Base-by-base conservation (phyloP, 2,329 filamentous ascomycete genomes). In the Cordyceps militaris region DNA sequence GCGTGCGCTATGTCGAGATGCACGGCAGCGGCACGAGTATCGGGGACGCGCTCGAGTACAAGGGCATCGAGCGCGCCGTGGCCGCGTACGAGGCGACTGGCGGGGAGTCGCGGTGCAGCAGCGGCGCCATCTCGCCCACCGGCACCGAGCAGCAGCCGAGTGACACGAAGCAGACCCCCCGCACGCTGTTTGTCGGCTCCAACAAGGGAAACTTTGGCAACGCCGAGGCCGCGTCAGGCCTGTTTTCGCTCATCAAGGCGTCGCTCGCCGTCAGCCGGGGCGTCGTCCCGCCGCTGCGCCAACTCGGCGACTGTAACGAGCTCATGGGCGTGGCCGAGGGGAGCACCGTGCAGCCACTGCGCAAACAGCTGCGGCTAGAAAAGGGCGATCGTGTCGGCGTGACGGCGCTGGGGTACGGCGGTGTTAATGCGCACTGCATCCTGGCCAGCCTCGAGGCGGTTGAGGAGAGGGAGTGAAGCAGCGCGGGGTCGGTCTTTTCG, bases 21-120 rank as follows among this genome's bases (percentile, higher is more conserved):
- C 60, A 61, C 43, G 60, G 60, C 36, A 61, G 60, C n/a, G 60
- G 58, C 9, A 61, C 60, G 6, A 58, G 58, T 3, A 54, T 61
- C 11, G 60, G 60, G 6, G 60, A 61, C 26, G 60, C 60, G 7
- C 40, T 61, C 9, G 60, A 61, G 21, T 32, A 60, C 11, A 54
- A 60, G 19, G 60, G 60, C 16, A 23, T 61, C 4, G 42, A 32
- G 16, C 51, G 60, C 13, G 60, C 58, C 2, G 36, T 60, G 11
- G 53, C 51, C 23, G 55, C 57, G 46, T 21, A 56, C 7, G 54
- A 52, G 11, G 43, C 54, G 24, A 10, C 32, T 13, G 32, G 32
- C 32, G 32, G 32, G 10, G 16, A 11, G 7, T 36, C 34, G 8
- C 13, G 7, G 34, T 36, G 8, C 34, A 14, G 34, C 34, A 36